Evolutionary conservation across 1,284 basidiomycete species (phyloP), one percentile per base, ranked within the genome.

Genomic region (Cryptococcus deneoformans): DNA sequence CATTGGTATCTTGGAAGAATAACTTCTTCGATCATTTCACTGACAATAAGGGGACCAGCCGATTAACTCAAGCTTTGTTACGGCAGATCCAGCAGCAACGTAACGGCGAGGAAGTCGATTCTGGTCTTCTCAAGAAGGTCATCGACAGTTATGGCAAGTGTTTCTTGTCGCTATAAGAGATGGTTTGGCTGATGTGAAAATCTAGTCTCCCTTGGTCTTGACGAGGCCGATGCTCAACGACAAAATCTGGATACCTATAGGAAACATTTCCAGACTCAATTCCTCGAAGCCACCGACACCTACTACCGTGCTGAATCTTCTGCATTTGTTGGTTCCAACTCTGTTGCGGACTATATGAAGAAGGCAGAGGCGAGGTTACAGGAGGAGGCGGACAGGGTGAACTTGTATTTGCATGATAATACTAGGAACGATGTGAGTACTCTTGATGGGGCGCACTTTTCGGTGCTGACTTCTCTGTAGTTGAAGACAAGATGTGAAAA

Each of bases 321-420:
- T 62, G 84, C 87, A 2, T 99, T 95, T 82, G 85, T 98, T 35
- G 86, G 87, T 1, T 86, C 89, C 70, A 95, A 94, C 77, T 89
- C 86, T 48, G 90, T 98, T 39, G 90, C 92, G 29, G 96, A 99
- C 76, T 99, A 99, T 78, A 84, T 99, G 77, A 93, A 89, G 82
- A 95, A 93, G 79, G 96, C 92, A 2, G 94, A 98, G 72, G 87
- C 88, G 67, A 85, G 96, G 36, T 80, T 99, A 57, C 84, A 87
- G 59, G 95, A 99, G 77, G 96, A 99, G 74, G 92, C 95, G 74
- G 90, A 95, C 66, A 86, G 96, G 42, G 92, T 99, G 42, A 93
- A 96, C 75, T 83, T 94, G 54, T 98, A 97, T 77, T 82, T 99
- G 61, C 90, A 98, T 77, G 87, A 86, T 42, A 86, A 86, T 70